These are phyloP conservation scores for Porcisia deanei DNA, from an alignment of 208 protist genomes.

Conservation along the genomic window DNA sequence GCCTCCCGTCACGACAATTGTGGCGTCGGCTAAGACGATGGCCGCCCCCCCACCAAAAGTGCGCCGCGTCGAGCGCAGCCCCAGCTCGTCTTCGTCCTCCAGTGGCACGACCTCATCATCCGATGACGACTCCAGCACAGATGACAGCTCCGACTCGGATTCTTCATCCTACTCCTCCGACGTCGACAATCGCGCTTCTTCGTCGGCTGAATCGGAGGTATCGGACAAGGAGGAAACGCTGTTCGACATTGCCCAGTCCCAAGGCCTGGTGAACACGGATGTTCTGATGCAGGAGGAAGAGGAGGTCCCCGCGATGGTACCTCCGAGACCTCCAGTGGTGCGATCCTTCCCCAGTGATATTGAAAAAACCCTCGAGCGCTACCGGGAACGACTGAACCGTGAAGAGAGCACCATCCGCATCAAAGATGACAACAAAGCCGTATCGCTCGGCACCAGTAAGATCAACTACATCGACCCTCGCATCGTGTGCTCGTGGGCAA, in stretches of 20 bases:
- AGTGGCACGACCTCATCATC: constrained; percentile 24
- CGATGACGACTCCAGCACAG: constrained; percentile 25
- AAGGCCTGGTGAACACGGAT: constrained; percentile 53
- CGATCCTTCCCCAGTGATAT: constrained; percentile 76
- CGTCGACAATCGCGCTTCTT: constrained; percentile 13
- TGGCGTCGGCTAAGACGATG: constrained; percentile 11
- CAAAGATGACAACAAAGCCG: constrained; percentile 91
- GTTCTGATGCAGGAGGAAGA: constrained; percentile 48
- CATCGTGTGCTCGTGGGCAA: constrained; percentile 98
- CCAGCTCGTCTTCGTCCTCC: constrained; percentile 32
- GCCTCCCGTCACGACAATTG: neutral
- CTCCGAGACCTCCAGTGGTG: constrained; percentile 74
- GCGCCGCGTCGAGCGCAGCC: constrained; percentile 23
- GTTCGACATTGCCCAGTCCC: constrained; percentile 52
- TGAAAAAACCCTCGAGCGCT: constrained; percentile 58
- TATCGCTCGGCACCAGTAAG: constrained; percentile 97
- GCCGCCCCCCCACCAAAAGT: constrained; percentile 27
- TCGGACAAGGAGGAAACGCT: constrained; percentile 54
- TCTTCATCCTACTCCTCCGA: constrained; percentile 9
- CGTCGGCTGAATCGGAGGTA: constrained; percentile 7
- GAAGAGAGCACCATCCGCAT: constrained; percentile 87
- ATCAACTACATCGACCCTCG: constrained; percentile 99
- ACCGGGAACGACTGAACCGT: constrained; percentile 76
- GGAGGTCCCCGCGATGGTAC: constrained; percentile 35
- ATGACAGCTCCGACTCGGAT: constrained; percentile 13